Evolutionary conservation across 2,329 filamentous ascomycete species (phyloP), one percentile per base, ranked within the genome.

Genomic region (Botrytis hyacinthi): DNA sequence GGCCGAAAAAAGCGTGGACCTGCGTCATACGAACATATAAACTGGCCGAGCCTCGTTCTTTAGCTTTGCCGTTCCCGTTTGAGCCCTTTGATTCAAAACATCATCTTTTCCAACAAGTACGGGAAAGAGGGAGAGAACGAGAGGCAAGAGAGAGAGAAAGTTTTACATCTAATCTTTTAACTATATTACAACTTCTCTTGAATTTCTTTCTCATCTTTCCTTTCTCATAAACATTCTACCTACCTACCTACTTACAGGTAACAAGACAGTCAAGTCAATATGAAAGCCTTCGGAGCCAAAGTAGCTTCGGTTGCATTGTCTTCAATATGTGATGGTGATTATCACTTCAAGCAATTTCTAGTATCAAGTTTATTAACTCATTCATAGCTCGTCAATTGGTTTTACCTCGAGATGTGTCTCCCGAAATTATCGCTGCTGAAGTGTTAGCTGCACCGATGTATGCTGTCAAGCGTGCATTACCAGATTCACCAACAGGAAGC

Each of bases 401-500:
- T 40, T 16, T 44, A 32, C 76, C 78, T 70, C 75, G 78, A 76
- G 76, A 79, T 76, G 75, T 74, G 14, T 77, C 78, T 9, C 71
- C 74, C 48, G 72, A 78, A 71, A 73, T 76, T 18, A 62, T 77
- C 40, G 77, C 75, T 61, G 79, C 77, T 65, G 76, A 78, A 57
- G 74, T 73, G 37, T 70, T 79, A n/a, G 76, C 78, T 10, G 76
- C 48, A 20, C 74, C 76, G 12, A 65, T 76, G 62, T 61, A 62
- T 29, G 75, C 77, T 12, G 32, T 74, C 18, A 78, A 79, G 61
- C 77, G 80, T 26, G 79, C 79, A 29, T 73, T 80, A 5, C 79
- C 80, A 32, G 79, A 81, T 68, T 81, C 80, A 5, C 80, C 80
- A 32, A 79, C 90, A 8, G 85, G 92, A 79, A 89, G 89, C 75